These are phyloP conservation scores for Quercus bicolor DNA, from an alignment of 306 rosid genomes.

Conservation along the genomic window DNA sequence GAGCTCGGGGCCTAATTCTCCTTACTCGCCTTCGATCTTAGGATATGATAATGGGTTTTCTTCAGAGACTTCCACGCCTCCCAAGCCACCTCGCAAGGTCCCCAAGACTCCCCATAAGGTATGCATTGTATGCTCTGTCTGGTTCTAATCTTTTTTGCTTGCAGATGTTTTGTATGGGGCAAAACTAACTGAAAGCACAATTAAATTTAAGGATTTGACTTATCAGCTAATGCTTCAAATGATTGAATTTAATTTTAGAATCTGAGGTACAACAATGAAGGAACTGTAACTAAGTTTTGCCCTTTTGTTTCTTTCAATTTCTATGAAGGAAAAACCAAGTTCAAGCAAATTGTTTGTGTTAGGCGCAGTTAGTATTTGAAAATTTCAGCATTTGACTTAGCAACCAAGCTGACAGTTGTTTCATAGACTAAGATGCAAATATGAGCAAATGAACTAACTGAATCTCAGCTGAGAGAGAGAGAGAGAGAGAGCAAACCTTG, in stretches of 20 bases:
- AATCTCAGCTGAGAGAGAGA: not conserved
- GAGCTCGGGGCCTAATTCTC: slow-evolving; percentile 65
- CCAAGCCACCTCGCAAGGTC: slow-evolving; percentile 92
- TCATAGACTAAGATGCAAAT: not conserved
- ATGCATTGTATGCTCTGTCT: slow-evolving; percentile 22
- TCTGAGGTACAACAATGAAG: not conserved
- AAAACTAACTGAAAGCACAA: no score
- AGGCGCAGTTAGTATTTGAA: not conserved
- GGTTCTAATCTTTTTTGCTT: not conserved
- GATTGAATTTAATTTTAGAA: no score
- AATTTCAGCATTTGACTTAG: not conserved
- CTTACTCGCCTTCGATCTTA: slow-evolving; percentile 72
- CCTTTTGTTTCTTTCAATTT: not conserved
- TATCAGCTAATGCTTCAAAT: no score
- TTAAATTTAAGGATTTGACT: no score
- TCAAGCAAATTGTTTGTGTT: not conserved
- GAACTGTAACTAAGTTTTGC: no score
- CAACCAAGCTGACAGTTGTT: not conserved
- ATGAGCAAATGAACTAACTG: not conserved
- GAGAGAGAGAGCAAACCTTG: not conserved
- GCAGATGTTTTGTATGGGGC: not conserved
- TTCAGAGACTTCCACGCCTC: slow-evolving; percentile 70
- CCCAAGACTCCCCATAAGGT: slow-evolving; percentile 98
- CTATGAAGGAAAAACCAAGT: not conserved
- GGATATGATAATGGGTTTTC: slow-evolving; percentile 46